A percentile compares a stretch with the other conserved stretches of the same genome.
These are phyloP conservation scores for Saccharum officinarum DNA, from an alignment of 176 grass and related monocot genomes.

Conservation along the genomic window DNA sequence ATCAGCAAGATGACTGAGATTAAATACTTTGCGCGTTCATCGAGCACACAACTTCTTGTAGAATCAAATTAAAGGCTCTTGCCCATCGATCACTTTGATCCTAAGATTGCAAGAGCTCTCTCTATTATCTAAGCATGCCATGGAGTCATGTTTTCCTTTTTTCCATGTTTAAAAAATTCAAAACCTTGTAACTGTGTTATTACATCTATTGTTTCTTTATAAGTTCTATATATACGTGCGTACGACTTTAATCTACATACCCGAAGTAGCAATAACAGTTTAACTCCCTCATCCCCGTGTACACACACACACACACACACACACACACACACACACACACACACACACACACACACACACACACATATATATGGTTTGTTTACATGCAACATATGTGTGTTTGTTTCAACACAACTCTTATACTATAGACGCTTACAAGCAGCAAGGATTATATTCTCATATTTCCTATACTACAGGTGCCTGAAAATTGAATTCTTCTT, in stretches of 20 bases:
- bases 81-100: not conserved
- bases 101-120: not conserved
- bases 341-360: too few relatives aligned
- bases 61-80: conserved; percentile 1
- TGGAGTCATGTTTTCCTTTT: not conserved
- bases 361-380: not conserved
- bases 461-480: not conserved
- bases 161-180: not conserved
- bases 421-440: not conserved
- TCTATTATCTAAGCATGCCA: not conserved
- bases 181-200: not conserved
- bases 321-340: too few relatives aligned
- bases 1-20: not conserved
- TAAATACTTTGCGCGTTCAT: not conserved
- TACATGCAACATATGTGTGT: not conserved
- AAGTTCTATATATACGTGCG: not conserved
- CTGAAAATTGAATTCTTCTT: not conserved
- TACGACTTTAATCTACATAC: not conserved
- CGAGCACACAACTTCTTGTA: not conserved
- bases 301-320: too few relatives aligned
- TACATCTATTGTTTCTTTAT: not conserved
- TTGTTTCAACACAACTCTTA: not conserved
- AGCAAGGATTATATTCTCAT: not conserved
- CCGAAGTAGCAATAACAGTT: not conserved
- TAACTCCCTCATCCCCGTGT: not conserved